Percentiles rank a stretch among this genome's conserved stretches.
Evolutionary conservation across 106 monocot genomes (phyloP).

Genomic region (Cymbidium sinense): DNA sequence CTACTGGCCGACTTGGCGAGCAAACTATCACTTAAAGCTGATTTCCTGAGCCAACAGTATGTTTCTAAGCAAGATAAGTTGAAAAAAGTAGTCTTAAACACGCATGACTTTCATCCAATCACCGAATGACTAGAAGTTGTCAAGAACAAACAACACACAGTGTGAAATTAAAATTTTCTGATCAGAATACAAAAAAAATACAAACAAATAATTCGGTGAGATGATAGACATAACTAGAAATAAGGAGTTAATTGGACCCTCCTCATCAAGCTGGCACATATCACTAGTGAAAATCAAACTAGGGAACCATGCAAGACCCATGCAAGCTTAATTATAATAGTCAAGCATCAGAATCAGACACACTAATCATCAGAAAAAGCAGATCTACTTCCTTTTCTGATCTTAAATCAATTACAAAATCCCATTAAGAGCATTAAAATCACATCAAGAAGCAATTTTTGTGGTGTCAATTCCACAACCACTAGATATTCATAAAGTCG

Average conservation of each 20-base stretch:
- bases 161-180: neutral
- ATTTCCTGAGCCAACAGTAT: neutral
- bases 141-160: neutral
- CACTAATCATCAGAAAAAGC: constrained; percentile 15
- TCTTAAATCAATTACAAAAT: constrained; percentile 7
- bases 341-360: constrained; percentile 9
- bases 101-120: neutral
- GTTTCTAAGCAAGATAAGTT: neutral
- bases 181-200: neutral
- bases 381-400: constrained; percentile 6
- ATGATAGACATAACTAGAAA: neutral
- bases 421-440: neutral
- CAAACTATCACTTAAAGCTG: too few species aligned
- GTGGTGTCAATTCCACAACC: neutral
- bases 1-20: too few species aligned
- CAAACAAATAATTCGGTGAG: neutral
- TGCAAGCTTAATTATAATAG: neutral
- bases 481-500: neutral
- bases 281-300: constrained; percentile 16
- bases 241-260: neutral
- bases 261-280: constrained; percentile 9
- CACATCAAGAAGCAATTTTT: neutral
- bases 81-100: neutral
- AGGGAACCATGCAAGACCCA: too few species aligned
- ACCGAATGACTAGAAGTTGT: neutral